These are phyloP conservation scores for Boechera stricta DNA, from an alignment of 345 rosid species.

Conservation along the genomic window DNA sequence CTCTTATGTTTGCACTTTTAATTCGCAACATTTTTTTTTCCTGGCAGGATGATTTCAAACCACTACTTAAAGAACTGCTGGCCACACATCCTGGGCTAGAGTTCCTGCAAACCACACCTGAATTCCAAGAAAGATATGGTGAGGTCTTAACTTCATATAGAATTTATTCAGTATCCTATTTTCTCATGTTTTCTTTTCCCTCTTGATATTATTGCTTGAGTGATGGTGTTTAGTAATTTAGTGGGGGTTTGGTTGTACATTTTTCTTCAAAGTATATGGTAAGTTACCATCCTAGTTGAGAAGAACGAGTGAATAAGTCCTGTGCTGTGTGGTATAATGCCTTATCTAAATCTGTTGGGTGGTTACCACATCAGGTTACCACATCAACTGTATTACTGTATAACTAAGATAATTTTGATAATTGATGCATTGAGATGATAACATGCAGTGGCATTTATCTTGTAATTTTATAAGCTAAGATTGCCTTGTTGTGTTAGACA, in stretches of 20 bases:
- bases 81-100: constrained; percentile 98
- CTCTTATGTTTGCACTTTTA: constrained; percentile 5
- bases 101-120: constrained; percentile 94
- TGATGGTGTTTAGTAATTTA: neutral
- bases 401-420: neutral
- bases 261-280: neutral
- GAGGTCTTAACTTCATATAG: constrained; percentile 39
- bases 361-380: neutral
- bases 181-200: neutral
- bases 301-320: neutral
- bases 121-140: constrained; percentile 99
- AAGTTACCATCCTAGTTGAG: neutral
- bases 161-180: neutral
- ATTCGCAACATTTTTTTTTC: neutral
- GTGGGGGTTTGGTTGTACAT: neutral
- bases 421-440: constrained; percentile 8
- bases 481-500: constrained; percentile 6
- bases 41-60: constrained; percentile 87
- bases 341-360: neutral
- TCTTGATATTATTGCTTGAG: constrained; percentile 2
- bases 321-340: neutral
- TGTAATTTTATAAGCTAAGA: neutral
- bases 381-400: neutral
- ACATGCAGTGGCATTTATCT: neutral
- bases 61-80: constrained; percentile 83